phyloP scores from a whole-genome alignment of 2,329 filamentous ascomycete species.

The Cadophora sp. region DNA sequence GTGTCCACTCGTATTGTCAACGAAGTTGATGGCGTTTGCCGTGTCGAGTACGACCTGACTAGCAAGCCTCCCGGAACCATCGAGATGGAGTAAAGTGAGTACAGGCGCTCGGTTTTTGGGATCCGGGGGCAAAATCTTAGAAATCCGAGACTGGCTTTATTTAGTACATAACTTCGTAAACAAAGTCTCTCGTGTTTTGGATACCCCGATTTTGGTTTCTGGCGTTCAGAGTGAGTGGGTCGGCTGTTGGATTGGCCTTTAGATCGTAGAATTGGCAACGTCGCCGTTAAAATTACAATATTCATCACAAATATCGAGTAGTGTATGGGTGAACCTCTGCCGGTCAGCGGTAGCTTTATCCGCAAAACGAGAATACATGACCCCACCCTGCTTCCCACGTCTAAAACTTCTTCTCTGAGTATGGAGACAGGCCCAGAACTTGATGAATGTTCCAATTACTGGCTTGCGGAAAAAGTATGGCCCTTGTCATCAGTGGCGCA shows the following conservation, averaged over 20 bases:
- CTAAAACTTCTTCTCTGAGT: too few relatives aligned
- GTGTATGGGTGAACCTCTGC: neutral
- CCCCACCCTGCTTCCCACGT: too few relatives aligned
- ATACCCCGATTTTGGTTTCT: constrained; percentile 18
- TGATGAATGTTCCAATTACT: too few relatives aligned
- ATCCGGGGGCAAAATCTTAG: neutral
- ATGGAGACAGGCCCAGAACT: too few relatives aligned
- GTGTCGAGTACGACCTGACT: constrained; percentile 71
- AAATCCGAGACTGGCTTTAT: neutral
- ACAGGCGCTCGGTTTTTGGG: neutral
- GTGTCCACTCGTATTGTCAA: constrained; percentile 76
- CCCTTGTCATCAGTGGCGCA: neutral
- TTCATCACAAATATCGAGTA: too few relatives aligned
- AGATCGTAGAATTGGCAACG: constrained; percentile 16
- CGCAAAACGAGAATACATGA: neutral
- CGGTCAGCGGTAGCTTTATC: neutral
- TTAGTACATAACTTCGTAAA: neutral
- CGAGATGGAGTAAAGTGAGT: constrained; percentile 68
- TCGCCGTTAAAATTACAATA: neutral
- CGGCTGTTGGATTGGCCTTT: neutral
- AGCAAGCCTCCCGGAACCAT: constrained; percentile 64
- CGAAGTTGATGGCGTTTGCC: constrained; percentile 66
- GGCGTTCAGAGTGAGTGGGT: constrained; percentile 10
- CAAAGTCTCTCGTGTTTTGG: constrained; percentile 7
- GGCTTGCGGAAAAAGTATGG: neutral